These are phyloP conservation scores for Epicoccum nigrum DNA, from an alignment of 2,329 filamentous ascomycete genomes.

Conservation along the genomic window DNA sequence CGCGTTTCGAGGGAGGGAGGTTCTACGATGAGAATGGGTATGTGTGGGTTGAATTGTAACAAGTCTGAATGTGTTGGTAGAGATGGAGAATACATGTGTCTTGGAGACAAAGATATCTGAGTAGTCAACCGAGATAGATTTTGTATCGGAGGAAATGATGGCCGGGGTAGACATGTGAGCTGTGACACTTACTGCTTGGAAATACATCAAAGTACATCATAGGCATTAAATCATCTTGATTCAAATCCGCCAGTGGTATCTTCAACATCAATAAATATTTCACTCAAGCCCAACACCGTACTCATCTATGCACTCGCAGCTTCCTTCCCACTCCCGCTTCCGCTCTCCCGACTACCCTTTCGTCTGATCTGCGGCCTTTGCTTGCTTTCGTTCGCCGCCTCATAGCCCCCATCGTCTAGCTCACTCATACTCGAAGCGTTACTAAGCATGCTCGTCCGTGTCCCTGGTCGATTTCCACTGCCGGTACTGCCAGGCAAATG, in stretches of 20 bases:
- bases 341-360: constrained; percentile 12
- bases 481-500: constrained; percentile 29
- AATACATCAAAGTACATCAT: too few relatives aligned
- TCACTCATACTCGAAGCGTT: constrained; percentile 33
- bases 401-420: constrained; percentile 21
- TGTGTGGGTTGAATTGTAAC: too few relatives aligned
- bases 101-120: too few relatives aligned
- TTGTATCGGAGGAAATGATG: too few relatives aligned
- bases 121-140: too few relatives aligned
- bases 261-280: not conserved
- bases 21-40: too few relatives aligned
- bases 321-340: constrained; percentile 12
- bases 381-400: constrained; percentile 9
- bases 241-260: constrained; percentile 1
- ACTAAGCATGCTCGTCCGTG: constrained; percentile 42
- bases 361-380: not conserved
- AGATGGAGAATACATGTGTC: too few relatives aligned
- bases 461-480: constrained; percentile 39
- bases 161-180: too few relatives aligned
- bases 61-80: too few relatives aligned
- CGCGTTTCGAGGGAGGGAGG: too few relatives aligned
- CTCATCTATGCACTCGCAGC: constrained; percentile 4
- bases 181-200: too few relatives aligned
- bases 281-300: too few relatives aligned
- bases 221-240: not conserved